A percentile compares a stretch with the other conserved stretches of the same genome.
Conservation (phyloP, 768 basidiomycete genomes). For the Termitomyces sp. region DNA sequence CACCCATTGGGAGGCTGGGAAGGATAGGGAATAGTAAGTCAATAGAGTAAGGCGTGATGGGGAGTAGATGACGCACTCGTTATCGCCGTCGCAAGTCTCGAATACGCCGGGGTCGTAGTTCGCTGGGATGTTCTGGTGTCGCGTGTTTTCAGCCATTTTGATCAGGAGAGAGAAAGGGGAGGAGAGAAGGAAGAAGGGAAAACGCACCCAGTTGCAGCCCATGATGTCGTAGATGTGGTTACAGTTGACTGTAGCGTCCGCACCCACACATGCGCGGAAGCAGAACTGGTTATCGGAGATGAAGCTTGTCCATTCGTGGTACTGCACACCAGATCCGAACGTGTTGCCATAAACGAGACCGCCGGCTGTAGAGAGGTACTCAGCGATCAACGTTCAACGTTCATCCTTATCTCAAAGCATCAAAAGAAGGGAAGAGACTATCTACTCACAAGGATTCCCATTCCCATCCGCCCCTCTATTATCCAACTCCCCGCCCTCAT, state of each 20-base stretch:
- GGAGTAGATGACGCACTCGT: slow-evolving; percentile 34
- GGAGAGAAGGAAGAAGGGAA: not conserved
- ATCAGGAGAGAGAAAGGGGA: not conserved
- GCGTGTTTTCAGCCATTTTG: no score
- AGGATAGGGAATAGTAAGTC: not conserved
- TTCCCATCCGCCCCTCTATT: slow-evolving; percentile 65
- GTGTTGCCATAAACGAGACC: slow-evolving; percentile 67
- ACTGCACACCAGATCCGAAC: slow-evolving; percentile 49
- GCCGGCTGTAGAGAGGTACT: slow-evolving; percentile 44
- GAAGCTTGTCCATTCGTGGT: slow-evolving; percentile 87
- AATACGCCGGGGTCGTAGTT: slow-evolving; percentile 59
- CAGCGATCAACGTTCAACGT: not conserved
- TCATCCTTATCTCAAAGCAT: not conserved
- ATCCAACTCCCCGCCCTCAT: slow-evolving; percentile 72
- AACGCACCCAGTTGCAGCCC: slow-evolving; percentile 53
- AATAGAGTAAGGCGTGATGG: not conserved
- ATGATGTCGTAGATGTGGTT: slow-evolving; percentile 78
- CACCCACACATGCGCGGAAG: slow-evolving; percentile 66
- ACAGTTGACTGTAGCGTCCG: slow-evolving; percentile 58
- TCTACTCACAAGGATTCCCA: slow-evolving; percentile 48
- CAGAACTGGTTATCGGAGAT: slow-evolving; percentile 70
- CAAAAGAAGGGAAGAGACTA: not conserved
- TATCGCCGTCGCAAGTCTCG: slow-evolving; percentile 64
- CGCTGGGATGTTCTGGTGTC: slow-evolving; percentile 66
- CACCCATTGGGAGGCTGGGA: slow-evolving; percentile 57